phyloP scores from a whole-genome alignment of 176 grass and related monocot species.

The Pharus latifolius region DNA sequence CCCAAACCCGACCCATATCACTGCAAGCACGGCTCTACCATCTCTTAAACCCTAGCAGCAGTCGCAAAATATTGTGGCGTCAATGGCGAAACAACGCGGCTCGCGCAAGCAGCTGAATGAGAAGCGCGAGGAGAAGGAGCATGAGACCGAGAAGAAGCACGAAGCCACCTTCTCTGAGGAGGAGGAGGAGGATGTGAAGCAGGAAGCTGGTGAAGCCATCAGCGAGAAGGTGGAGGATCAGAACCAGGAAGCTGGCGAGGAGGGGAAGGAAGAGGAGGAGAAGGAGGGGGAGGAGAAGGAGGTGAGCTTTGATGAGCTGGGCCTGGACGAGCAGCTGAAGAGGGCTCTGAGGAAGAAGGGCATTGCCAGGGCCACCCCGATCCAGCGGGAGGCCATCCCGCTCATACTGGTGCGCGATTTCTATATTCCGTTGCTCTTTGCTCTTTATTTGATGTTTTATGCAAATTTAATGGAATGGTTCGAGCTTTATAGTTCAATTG shows the following conservation, averaged over 20 bases:
- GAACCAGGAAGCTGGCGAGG: not conserved
- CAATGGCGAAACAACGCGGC: conserved; percentile 15
- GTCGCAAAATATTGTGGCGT: not conserved
- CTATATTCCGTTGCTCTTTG: not conserved
- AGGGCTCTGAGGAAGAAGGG: conserved; percentile 80
- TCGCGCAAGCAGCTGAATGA: not conserved
- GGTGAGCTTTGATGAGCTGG: conserved; percentile 58
- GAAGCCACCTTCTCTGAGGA: not conserved
- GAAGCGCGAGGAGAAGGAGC: conserved; percentile 4
- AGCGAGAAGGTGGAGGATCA: not conserved
- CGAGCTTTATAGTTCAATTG: not conserved
- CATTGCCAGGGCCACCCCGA: conserved; percentile 47
- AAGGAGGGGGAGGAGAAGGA: conserved; percentile 37
- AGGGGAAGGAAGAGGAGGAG: not conserved
- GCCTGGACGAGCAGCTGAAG: conserved; percentile 73
- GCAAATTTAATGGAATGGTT: not conserved
- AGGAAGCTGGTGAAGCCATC: not conserved
- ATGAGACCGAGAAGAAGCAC: not conserved
- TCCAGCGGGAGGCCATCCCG: conserved; percentile 81
- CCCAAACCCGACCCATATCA: too few relatives aligned
- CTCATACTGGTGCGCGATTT: conserved; percentile 54
- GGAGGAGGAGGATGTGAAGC: not conserved
- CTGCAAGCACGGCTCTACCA: not conserved
- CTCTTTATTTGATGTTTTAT: not conserved
- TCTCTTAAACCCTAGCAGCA: conserved; percentile 35